Conservation (phyloP, 2,329 filamentous ascomycete genomes). For the Rhinocladiella similis region DNA sequence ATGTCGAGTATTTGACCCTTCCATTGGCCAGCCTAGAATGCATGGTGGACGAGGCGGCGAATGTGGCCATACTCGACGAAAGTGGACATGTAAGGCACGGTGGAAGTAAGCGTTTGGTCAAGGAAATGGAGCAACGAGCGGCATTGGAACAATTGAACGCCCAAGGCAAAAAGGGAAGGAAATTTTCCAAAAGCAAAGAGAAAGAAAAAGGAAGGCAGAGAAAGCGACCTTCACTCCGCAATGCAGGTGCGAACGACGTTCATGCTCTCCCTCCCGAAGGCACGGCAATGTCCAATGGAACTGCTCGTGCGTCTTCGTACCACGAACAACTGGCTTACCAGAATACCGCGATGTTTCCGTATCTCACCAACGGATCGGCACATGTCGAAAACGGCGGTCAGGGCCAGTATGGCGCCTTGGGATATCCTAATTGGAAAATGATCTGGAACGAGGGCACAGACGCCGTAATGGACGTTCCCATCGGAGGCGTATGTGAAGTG, state of each 20-base stretch:
- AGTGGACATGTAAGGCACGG: slow-evolving; percentile 59
- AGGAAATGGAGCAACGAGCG: slow-evolving; percentile 17
- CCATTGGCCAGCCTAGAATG: slow-evolving; percentile 79
- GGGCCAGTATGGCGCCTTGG: not conserved
- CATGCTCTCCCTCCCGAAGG: not conserved
- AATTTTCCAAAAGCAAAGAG: slow-evolving; percentile 36
- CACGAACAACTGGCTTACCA: not conserved
- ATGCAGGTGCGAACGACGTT: not conserved
- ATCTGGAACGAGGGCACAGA: slow-evolving; percentile 94
- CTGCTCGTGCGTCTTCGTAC: not conserved
- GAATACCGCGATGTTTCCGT: slow-evolving; percentile 5
- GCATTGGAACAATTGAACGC: slow-evolving; percentile 42
- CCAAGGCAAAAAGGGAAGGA: slow-evolving; percentile 24
- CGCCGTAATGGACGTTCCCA: slow-evolving; percentile 93
- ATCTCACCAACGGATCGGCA: not conserved
- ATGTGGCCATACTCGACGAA: slow-evolving; percentile 77
- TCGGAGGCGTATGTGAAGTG: slow-evolving; percentile 93
- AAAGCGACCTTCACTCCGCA: slow-evolving; percentile 10
- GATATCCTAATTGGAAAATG: slow-evolving; percentile 67
- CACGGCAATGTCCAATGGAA: not conserved
- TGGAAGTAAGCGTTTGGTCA: slow-evolving; percentile 38
- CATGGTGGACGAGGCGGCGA: slow-evolving; percentile 85
- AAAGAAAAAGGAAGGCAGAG: slow-evolving; percentile 18
- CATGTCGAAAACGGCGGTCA: slow-evolving; percentile 1
- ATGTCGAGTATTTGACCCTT: slow-evolving; percentile 83